Percentiles rank a stretch among this genome's conserved stretches.
Conservation (phyloP, 139 green algal species). For the Diplosphaera chodatii region DNA sequence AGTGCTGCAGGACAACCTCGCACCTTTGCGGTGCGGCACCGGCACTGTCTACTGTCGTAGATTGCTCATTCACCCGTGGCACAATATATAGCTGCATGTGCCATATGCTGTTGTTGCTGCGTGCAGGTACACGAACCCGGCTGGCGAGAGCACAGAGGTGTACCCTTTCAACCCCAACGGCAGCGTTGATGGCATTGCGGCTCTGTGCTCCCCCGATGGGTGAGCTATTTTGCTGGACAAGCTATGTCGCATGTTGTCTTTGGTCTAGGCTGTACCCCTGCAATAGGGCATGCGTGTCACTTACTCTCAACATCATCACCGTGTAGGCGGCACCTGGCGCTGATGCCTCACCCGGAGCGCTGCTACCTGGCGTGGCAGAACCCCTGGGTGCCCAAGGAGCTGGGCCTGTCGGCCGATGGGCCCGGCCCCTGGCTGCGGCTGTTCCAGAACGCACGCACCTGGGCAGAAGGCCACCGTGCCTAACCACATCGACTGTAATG, state of each 20-base stretch:
- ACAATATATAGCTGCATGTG: too few relatives aligned
- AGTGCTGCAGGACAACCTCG: slow-evolving; percentile 58
- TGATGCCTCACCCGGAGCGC: slow-evolving; percentile 98
- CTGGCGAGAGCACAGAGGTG: slow-evolving; percentile 58
- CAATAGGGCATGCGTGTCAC: too few relatives aligned
- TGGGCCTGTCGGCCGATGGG: slow-evolving; percentile 56
- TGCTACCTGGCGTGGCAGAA: slow-evolving; percentile 95
- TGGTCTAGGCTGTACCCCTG: too few relatives aligned
- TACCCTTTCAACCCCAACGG: slow-evolving; percentile 99
- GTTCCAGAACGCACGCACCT: slow-evolving; percentile 95
- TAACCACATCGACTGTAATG: background rate
- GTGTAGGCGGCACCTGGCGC: slow-evolving; percentile 81
- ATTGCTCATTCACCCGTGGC: too few relatives aligned
- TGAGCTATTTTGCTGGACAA: background rate
- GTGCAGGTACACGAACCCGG: slow-evolving; percentile 68
- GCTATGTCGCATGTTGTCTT: too few relatives aligned
- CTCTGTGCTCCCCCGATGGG: slow-evolving; percentile 81
- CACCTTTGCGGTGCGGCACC: slow-evolving; percentile 81
- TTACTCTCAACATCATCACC: background rate
- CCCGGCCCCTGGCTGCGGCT: slow-evolving; percentile 90
- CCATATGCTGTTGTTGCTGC: too few relatives aligned
- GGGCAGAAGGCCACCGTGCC: slow-evolving; percentile 25
- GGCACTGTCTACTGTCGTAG: too few relatives aligned
- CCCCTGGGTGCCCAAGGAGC: slow-evolving; percentile 53
- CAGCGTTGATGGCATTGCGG: slow-evolving; percentile 89